Conservation (phyloP, 2,329 filamentous ascomycete species). For the Fusarium brachygibbosum region DNA sequence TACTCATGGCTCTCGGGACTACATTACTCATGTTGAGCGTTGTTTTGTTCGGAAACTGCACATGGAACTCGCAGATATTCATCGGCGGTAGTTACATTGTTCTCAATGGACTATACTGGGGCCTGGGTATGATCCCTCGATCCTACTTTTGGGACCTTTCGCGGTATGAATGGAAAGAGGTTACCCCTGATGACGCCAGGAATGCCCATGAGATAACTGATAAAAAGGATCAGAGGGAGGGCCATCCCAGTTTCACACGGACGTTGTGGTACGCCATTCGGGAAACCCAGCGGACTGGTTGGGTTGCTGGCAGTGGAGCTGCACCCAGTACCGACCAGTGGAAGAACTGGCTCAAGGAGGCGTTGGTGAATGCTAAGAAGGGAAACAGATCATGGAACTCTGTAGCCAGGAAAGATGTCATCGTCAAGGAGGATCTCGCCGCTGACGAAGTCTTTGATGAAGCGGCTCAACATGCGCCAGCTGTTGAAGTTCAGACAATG, state of each 20-base stretch:
- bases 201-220: slow-evolving; percentile 54
- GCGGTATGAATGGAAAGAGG: slow-evolving; percentile 60
- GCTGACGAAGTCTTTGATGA: slow-evolving; percentile 41
- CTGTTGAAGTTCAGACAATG: slow-evolving; percentile 44
- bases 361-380: slow-evolving; percentile 56
- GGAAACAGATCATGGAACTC: slow-evolving; percentile 59
- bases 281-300: slow-evolving; percentile 65
- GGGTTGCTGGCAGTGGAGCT: slow-evolving; percentile 65
- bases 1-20: slow-evolving; percentile 70
- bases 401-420: slow-evolving; percentile 63
- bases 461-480: slow-evolving; percentile 51
- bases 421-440: slow-evolving; percentile 56
- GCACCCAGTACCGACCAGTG: slow-evolving; percentile 67
- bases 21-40: slow-evolving; percentile 72
- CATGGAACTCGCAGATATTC: slow-evolving; percentile 71
- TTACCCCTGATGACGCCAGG: slow-evolving; percentile 57
- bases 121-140: slow-evolving; percentile 64
- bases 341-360: slow-evolving; percentile 67
- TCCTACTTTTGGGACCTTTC: slow-evolving; percentile 69
- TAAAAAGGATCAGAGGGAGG: slow-evolving; percentile 54
- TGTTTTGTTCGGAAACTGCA: slow-evolving; percentile 72
- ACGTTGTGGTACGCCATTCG: slow-evolving; percentile 72
- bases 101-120: slow-evolving; percentile 72
- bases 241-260: slow-evolving; percentile 64
- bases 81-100: slow-evolving; percentile 70